Evolutionary conservation across 2,329 filamentous ascomycete genomes (phyloP), one percentile per base, ranked within the genome.

Genomic region (Talaromyces sp.): DNA sequence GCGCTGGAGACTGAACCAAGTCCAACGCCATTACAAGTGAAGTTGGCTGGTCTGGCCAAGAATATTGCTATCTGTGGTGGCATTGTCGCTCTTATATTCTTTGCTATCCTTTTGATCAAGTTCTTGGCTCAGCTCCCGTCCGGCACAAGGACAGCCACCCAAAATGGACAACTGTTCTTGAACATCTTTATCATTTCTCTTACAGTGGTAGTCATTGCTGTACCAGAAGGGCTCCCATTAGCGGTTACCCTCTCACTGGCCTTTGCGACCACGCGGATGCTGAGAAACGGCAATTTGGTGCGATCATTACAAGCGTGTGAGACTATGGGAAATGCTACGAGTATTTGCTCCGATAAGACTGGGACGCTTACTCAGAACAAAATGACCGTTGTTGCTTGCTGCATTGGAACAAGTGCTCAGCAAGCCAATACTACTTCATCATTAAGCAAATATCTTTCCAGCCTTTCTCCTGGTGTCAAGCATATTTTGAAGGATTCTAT

Each of bases 41-140:
- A 92, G 78, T 83, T 93, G 61, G 91, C 90, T 72, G 82, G 86
- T 67, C 87, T 93, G 68, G 90, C 90, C 66, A 88, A 90, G 69
- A 91, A 90, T 79, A 92, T 92, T 74, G 90, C 27, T 3, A 27
- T 27, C 6, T 27, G 27, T 6, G 27, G 27, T 27, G 27, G 27
- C 2, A 35, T 33, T 2, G 90, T 65, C 11, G 91, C 92, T 58
- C 92, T 90, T 69, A 81, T 95, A 15, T 83, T 97, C 56, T 97
- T 97, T 79, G 83, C 94, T 56, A 90, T 96, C 54, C 83, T 97
- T 15, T 87, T 97, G 72, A 93, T 97, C 79, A 86, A 92, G 71
- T 97, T 96, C 74, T 82, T 95, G 10, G 91, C 88, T 57, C 80
- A 86, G 13, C 84, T 97, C 3, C 84, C 77, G 63, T 80, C 77